Evolutionary conservation across 192 early-diverging fungal species (phyloP).

Genomic region (Backusella tuberculispora): DNA sequence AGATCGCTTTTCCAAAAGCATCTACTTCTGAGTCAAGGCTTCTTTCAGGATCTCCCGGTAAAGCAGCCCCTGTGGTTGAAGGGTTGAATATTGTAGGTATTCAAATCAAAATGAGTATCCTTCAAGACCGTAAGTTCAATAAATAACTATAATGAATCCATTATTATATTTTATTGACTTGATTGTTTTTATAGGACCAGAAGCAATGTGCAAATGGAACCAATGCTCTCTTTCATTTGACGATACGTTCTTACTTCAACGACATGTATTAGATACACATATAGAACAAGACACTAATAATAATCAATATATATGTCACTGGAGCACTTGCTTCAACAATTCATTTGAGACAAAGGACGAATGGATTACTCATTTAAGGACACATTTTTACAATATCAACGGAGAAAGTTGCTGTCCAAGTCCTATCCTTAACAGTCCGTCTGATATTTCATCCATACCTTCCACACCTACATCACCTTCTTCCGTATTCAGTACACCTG

Average conservation of each 20-base stretch:
- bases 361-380: not conserved
- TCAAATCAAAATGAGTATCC: constrained; percentile 37
- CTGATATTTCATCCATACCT: not conserved
- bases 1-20: constrained; percentile 43
- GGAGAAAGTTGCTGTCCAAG: not conserved
- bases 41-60: not conserved
- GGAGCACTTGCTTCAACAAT: not conserved
- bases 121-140: constrained; percentile 34
- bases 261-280: constrained; percentile 55
- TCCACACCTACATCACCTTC: constrained; percentile 1
- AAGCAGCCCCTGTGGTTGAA: constrained; percentile 26
- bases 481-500: constrained; percentile 17
- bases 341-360: not conserved
- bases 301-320: not conserved
- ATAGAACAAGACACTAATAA: constrained; percentile 7
- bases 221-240: constrained; percentile 48
- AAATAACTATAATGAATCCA: not conserved
- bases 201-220: constrained; percentile 49
- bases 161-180: not conserved
- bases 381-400: not conserved
- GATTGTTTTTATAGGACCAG: not conserved
- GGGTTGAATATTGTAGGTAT: constrained; percentile 34
- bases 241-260: constrained; percentile 44
- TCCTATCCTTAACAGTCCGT: not conserved
- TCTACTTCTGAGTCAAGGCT: not conserved